These are phyloP conservation scores for Voacanga thouarsii DNA, from an alignment of 257 asterid genomes.

Conservation along the genomic window DNA sequence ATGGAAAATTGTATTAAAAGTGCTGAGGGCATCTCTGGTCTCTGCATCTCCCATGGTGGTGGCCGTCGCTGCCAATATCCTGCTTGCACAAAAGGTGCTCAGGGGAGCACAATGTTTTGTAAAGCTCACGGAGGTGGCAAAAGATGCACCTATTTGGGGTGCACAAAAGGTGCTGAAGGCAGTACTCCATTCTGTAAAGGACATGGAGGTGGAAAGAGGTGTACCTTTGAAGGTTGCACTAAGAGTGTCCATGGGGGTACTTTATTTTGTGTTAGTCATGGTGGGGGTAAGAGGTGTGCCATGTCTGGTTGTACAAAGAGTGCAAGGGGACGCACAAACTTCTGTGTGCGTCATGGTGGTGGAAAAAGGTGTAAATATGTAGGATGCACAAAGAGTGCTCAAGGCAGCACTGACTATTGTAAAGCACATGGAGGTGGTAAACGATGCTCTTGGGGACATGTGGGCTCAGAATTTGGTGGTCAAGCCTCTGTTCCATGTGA, in stretches of 20 bases:
- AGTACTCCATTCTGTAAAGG: slow-evolving; percentile 59
- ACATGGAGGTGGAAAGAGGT: slow-evolving; percentile 69
- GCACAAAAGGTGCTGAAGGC: slow-evolving; percentile 72
- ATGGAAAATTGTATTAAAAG: slow-evolving; percentile 49
- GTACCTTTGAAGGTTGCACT: slow-evolving; percentile 50
- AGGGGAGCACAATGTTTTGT: slow-evolving; percentile 58
- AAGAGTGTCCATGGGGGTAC: slow-evolving; percentile 69
- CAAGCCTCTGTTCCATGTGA: slow-evolving; percentile 35
- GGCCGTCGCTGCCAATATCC: slow-evolving; percentile 58
- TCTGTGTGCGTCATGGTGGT: slow-evolving; percentile 72
- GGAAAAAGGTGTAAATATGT: slow-evolving; percentile 58
- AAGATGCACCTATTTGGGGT: slow-evolving; percentile 51
- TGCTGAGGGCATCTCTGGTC: slow-evolving; percentile 56
- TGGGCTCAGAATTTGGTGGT: slow-evolving; percentile 30
- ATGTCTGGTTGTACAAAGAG: slow-evolving; percentile 48
- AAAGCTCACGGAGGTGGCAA: slow-evolving; percentile 72
- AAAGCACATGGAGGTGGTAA: slow-evolving; percentile 67
- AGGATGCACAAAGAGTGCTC: slow-evolving; percentile 61
- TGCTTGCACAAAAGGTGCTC: slow-evolving; percentile 56
- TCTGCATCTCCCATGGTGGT: slow-evolving; percentile 71
- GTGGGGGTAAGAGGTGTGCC: slow-evolving; percentile 62
- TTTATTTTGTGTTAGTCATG: slow-evolving; percentile 57
- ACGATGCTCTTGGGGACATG: slow-evolving; percentile 53
- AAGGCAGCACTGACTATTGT: slow-evolving; percentile 62
- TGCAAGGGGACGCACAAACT: slow-evolving; percentile 57